Evolutionary conservation across 2,329 filamentous ascomycete genomes (phyloP).

Genomic region (Colletotrichum viniferum): DNA sequence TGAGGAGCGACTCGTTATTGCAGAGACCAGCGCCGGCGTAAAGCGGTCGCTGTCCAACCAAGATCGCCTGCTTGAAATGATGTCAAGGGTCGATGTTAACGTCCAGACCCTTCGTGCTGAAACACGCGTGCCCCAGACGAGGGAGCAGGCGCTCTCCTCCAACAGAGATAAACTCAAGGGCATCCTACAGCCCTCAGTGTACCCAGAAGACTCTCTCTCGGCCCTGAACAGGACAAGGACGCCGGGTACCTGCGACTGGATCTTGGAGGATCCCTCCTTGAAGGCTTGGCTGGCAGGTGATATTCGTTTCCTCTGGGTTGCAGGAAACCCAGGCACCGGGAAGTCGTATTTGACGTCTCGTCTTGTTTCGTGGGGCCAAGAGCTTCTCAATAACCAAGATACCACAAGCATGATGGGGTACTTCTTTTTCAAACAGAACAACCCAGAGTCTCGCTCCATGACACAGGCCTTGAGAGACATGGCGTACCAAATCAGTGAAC

Average conservation of each 20-base stretch:
- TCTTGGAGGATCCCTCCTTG: conserved; percentile 42
- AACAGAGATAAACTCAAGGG: conserved; percentile 42
- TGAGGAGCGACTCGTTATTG: conserved; percentile 47
- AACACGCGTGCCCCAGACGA: conserved; percentile 22
- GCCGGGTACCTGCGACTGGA: conserved; percentile 50
- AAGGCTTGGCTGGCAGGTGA: conserved; percentile 42
- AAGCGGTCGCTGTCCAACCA: conserved; percentile 38
- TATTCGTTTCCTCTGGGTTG: conserved; percentile 46
- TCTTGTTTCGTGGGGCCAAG: conserved; percentile 44
- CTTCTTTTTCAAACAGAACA: conserved; percentile 54
- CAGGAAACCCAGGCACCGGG: conserved; percentile 48
- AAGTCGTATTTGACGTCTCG: conserved; percentile 50
- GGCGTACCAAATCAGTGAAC: conserved; percentile 50
- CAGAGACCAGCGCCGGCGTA: conserved; percentile 45
- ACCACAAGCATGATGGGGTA: conserved; percentile 38
- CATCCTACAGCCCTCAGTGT: conserved; percentile 45
- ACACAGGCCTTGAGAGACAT: conserved; percentile 49
- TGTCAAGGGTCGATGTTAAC: conserved; percentile 33
- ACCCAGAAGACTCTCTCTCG: conserved; percentile 45
- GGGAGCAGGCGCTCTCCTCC: conserved; percentile 33
- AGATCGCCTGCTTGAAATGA: conserved; percentile 37
- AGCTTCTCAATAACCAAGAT: conserved; percentile 28
- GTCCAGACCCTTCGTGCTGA: conserved; percentile 38
- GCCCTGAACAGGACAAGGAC: conserved; percentile 44
- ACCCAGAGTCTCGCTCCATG: conserved; percentile 48